Evolutionary conservation across 306 rosid species (phyloP).

Genomic region (Fagus sylvatica): DNA sequence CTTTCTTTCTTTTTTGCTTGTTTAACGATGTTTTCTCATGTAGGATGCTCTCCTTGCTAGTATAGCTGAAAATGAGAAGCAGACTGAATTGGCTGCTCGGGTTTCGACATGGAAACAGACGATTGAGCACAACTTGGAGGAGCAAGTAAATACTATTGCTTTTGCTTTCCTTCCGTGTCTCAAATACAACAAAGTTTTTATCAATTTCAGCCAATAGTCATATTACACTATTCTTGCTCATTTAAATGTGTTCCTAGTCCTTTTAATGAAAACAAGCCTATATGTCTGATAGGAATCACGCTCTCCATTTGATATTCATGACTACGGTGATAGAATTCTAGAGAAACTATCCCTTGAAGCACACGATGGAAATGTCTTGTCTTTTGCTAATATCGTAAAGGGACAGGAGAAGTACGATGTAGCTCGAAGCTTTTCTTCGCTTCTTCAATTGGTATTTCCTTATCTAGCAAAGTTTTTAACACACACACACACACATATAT

Average conservation of each 20-base stretch:
- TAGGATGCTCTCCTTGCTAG: slow-evolving; percentile 87
- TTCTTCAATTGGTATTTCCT: slow-evolving; percentile 79
- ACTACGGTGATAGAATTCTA: slow-evolving; percentile 66
- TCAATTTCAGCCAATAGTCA: neutral
- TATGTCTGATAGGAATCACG: slow-evolving; percentile 59
- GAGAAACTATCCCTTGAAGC: slow-evolving; percentile 63
- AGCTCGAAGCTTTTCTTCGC: slow-evolving; percentile 88
- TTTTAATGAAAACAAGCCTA: slow-evolving; percentile 26
- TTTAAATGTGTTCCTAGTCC: slow-evolving; percentile 6
- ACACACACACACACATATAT: no score
- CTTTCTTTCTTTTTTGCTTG: neutral
- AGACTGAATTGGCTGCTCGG: slow-evolving; percentile 80
- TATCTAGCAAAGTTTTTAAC: neutral
- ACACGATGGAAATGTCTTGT: slow-evolving; percentile 33
- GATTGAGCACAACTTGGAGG: slow-evolving; percentile 82
- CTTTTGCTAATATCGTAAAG: slow-evolving; percentile 67
- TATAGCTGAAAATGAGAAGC: slow-evolving; percentile 87
- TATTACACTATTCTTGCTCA: neutral
- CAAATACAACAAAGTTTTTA: neutral
- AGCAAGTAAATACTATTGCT: slow-evolving; percentile 62
- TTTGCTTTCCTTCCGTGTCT: slow-evolving; percentile 1
- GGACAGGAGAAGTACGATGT: slow-evolving; percentile 74
- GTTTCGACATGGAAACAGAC: slow-evolving; percentile 91
- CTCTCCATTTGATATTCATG: slow-evolving; percentile 82
- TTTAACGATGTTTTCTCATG: slow-evolving; percentile 16